phyloP scores from a whole-genome alignment of 73 alveolate species.

The Paramecium bursaria region DNA sequence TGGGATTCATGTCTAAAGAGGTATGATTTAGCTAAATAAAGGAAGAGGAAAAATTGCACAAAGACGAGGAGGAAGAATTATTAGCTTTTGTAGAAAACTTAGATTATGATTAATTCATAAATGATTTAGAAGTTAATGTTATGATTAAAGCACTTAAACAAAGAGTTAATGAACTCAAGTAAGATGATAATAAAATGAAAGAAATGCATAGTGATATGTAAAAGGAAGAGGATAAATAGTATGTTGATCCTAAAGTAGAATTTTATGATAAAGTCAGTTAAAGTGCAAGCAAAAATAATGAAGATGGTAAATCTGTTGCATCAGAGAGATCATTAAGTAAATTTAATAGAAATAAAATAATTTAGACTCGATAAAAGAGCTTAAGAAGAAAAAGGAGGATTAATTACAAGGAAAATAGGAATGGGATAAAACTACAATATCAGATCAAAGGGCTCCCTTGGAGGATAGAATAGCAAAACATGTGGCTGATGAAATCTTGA shows the following conservation, averaged over 20 bases:
- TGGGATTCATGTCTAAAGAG: slow-evolving; percentile 88
- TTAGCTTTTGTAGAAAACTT: slow-evolving; percentile 86
- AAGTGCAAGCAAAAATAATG: slow-evolving; percentile 19
- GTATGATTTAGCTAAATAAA: slow-evolving; percentile 26
- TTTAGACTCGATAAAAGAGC: slow-evolving; percentile 67
- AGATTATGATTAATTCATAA: slow-evolving; percentile 88
- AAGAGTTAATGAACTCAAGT: slow-evolving; percentile 83
- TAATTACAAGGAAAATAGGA: slow-evolving; percentile 70
- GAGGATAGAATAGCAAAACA: slow-evolving; percentile 89
- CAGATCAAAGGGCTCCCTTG: slow-evolving; percentile 73
- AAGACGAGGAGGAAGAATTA: slow-evolving; percentile 83
- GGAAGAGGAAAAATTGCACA: slow-evolving; percentile 78
- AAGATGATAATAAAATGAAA: slow-evolving; percentile 81
- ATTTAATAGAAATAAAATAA: not conserved
- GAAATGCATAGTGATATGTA: slow-evolving; percentile 67
- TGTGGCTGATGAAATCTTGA: slow-evolving; percentile 85
- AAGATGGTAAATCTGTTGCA: slow-evolving; percentile 59
- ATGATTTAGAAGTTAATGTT: slow-evolving; percentile 88
- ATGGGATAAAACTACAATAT: slow-evolving; percentile 73
- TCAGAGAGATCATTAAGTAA: slow-evolving; percentile 65
- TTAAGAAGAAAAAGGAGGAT: slow-evolving; percentile 61
- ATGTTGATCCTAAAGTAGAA: slow-evolving; percentile 23
- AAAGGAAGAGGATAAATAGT: slow-evolving; percentile 66
- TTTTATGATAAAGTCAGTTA: slow-evolving; percentile 61
- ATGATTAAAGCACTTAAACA: slow-evolving; percentile 85